A percentile compares a stretch with the other conserved stretches of the same genome.
Evolutionary conservation across 306 rosid species (phyloP).

Genomic region (Sindora glabra): DNA sequence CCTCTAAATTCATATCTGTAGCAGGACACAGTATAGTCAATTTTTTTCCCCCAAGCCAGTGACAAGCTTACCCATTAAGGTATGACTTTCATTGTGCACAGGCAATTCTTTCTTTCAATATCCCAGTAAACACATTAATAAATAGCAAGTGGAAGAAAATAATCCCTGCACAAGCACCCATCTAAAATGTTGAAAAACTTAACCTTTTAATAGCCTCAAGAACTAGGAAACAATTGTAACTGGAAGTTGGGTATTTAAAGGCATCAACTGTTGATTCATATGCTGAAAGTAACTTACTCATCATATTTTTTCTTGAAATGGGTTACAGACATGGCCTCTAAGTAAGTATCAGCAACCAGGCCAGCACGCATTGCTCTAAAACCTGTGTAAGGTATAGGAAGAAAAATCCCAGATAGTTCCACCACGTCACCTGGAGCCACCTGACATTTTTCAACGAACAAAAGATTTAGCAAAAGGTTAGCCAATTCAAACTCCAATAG

Average conservation of each 20-base stretch:
- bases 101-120: neutral
- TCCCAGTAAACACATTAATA: neutral
- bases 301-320: constrained; percentile 96
- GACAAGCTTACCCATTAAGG: constrained; percentile 1
- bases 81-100: neutral
- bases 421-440: constrained; percentile 97
- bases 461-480: neutral
- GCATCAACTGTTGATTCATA: neutral
- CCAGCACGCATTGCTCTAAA: constrained; percentile 98
- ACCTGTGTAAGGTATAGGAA: constrained; percentile 89
- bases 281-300: constrained; percentile 55
- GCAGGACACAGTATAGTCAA: constrained; percentile 7
- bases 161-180: too few relatives aligned
- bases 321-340: constrained; percentile 92
- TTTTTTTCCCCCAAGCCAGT: constrained; percentile 1
- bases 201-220: neutral
- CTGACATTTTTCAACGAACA: constrained; percentile 31
- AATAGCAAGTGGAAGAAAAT: too few relatives aligned
- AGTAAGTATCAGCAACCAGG: constrained; percentile 89
- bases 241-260: neutral
- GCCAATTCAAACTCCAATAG: constrained; percentile 1
- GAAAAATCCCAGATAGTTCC: constrained; percentile 92
- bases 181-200: neutral
- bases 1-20: constrained; percentile 74
- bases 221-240: neutral